phyloP scores from a whole-genome alignment of 208 protist genomes.

The Acanthamoeba lenticulata region DNA sequence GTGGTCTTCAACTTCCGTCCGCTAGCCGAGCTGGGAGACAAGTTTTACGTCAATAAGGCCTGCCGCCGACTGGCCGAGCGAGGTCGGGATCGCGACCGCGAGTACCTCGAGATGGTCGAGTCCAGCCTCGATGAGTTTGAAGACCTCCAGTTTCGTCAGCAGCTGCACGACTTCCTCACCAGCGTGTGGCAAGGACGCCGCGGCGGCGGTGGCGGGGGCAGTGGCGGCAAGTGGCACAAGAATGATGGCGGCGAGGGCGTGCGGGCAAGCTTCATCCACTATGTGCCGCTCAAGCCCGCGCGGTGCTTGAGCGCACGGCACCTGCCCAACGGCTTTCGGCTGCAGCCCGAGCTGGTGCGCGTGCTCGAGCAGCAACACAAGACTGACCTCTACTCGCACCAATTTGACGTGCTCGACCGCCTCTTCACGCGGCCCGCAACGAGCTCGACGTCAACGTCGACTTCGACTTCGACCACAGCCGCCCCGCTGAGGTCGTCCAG shows the following conservation, averaged over 20 bases:
- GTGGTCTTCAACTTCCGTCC: not conserved
- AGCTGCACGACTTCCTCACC: not conserved
- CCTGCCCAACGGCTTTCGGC: not conserved
- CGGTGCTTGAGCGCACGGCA: not conserved
- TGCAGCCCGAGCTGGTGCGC: not conserved
- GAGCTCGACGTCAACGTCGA: not conserved
- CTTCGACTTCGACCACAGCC: not conserved
- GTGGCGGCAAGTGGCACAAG: not conserved
- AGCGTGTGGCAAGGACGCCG: not conserved
- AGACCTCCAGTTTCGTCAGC: not conserved
- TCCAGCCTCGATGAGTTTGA: not conserved
- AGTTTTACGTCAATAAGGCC: constrained; percentile 15
- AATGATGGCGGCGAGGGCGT: no score
- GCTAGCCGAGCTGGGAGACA: not conserved
- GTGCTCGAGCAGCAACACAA: constrained; percentile 8
- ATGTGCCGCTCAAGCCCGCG: not conserved
- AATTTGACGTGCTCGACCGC: not conserved
- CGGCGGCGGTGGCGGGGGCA: not conserved
- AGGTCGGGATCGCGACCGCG: not conserved
- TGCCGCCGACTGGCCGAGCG: not conserved
- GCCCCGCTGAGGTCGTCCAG: not conserved
- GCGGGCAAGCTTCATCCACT: not conserved
- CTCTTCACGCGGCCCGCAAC: no score
- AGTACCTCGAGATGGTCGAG: not conserved
- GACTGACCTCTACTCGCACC: not conserved